These are phyloP conservation scores for Sporothrix dimorphospora DNA, from an alignment of 2,329 filamentous ascomycete genomes.

Conservation along the genomic window DNA sequence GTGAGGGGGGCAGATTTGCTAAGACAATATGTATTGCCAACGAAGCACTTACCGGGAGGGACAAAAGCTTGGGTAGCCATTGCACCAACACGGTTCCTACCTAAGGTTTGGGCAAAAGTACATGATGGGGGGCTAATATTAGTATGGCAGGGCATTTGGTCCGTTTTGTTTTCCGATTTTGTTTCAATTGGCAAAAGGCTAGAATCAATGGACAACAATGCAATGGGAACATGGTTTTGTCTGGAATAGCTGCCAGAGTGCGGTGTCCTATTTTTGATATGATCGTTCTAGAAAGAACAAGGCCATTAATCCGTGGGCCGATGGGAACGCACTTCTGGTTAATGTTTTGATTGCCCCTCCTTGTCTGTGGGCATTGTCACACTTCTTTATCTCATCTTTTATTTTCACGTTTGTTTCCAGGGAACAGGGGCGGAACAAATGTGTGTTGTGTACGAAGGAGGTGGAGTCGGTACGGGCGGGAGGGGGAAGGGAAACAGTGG, in stretches of 20 bases:
- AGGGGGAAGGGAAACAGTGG: not conserved
- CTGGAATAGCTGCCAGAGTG: too few species aligned
- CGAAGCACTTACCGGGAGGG: constrained; percentile 24
- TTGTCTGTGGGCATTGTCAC: too few species aligned
- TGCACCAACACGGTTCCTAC: not conserved
- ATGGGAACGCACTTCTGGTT: not conserved
- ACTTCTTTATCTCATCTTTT: not conserved
- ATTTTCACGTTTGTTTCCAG: not conserved
- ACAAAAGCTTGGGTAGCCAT: constrained; percentile 26
- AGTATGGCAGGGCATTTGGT: not conserved
- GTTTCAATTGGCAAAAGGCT: not conserved
- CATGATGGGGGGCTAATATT: not conserved
- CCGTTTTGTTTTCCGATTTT: not conserved
- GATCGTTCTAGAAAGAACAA: constrained; percentile 15
- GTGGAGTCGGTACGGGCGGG: not conserved
- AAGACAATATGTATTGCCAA: constrained; percentile 22
- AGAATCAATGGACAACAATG: not conserved
- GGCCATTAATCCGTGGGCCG: not conserved
- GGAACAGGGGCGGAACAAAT: not conserved
- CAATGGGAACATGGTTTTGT: not conserved
- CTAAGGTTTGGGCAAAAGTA: not conserved
- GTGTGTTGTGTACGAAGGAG: not conserved
- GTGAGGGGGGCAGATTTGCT: not conserved
- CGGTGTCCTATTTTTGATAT: not conserved
- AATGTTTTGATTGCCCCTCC: not conserved